Percentiles rank a stretch among this genome's conserved stretches.
Conservation (phyloP, 2,329 filamentous ascomycete genomes). For the Ascochyta viciae-villosae region DNA sequence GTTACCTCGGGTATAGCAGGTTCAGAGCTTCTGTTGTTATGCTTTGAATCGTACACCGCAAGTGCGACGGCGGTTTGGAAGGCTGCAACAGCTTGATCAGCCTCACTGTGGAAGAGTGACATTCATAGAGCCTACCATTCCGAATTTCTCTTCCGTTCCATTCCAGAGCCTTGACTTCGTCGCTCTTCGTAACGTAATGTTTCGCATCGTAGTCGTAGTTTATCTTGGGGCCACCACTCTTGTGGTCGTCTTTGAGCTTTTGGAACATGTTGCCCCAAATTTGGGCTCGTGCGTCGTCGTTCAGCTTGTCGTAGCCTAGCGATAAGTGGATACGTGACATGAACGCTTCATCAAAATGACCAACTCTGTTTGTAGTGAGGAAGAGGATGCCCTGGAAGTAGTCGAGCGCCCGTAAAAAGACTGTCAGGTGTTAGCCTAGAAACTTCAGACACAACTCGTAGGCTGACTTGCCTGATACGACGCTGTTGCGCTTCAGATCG, state of each 20-base stretch:
- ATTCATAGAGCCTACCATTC: constrained; percentile 25
- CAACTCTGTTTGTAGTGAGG: constrained; percentile 40
- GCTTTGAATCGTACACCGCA: not conserved
- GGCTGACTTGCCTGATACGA: constrained; percentile 28
- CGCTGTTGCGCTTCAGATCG: constrained; percentile 42
- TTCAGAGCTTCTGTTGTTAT: not conserved
- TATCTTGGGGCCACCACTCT: constrained; percentile 7
- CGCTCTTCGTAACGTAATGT: constrained; percentile 18
- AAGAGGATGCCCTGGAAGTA: constrained; percentile 52
- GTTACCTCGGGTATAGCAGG: not conserved
- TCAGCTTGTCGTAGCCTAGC: constrained; percentile 64
- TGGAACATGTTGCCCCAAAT: constrained; percentile 38
- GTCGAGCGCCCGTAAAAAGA: constrained; percentile 48
- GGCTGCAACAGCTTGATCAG: not conserved
- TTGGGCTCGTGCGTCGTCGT: constrained; percentile 1
- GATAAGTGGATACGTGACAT: constrained; percentile 85
- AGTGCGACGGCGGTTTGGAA: constrained; percentile 6
- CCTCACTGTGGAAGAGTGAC: no score
- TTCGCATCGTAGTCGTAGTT: constrained; percentile 20
- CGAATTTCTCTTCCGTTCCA: constrained; percentile 44
- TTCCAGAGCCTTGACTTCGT: constrained; percentile 22
- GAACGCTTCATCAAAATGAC: constrained; percentile 85
- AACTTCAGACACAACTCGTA: not conserved
- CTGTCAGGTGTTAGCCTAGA: constrained; percentile 1
- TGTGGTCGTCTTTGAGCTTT: constrained; percentile 18